A percentile compares a stretch with the other conserved stretches of the same genome.
These are phyloP conservation scores for Pterulicium gracile DNA, from an alignment of 1,284 basidiomycete species.

Conservation along the genomic window DNA sequence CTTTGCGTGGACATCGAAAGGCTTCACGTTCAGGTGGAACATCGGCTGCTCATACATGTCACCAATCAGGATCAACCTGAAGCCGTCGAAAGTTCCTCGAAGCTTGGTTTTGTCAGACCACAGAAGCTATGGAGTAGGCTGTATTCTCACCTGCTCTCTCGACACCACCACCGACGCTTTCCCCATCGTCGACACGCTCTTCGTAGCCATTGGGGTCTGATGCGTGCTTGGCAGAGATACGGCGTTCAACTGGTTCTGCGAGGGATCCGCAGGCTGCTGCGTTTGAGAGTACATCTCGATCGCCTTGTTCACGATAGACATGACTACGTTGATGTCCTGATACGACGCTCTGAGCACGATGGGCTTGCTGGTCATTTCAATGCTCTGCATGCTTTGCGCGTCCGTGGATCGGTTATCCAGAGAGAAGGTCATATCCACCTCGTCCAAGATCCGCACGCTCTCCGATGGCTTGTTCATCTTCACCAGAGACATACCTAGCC, in stretches of 20 bases:
- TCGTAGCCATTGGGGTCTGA: neutral
- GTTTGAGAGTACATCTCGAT: conserved; percentile 49
- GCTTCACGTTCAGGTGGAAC: conserved; percentile 80
- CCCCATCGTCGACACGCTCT: conserved; percentile 25
- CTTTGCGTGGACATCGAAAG: conserved; percentile 75
- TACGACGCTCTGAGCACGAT: conserved; percentile 90
- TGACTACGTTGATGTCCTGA: conserved; percentile 87
- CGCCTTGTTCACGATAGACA: conserved; percentile 83
- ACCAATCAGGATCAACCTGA: conserved; percentile 90
- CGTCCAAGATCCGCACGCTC: conserved; percentile 86
- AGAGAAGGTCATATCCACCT: conserved; percentile 83
- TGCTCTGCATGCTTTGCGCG: conserved; percentile 70
- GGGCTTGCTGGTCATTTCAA: conserved; percentile 77
- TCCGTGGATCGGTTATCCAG: conserved; percentile 75
- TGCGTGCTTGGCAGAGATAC: neutral
- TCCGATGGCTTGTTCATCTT: conserved; percentile 83
- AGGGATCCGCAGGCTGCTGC: neutral
- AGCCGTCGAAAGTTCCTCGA: conserved; percentile 78
- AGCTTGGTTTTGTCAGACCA: conserved; percentile 34
- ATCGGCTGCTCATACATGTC: conserved; percentile 94
- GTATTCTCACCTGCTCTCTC: conserved; percentile 59
- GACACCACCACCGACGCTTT: conserved; percentile 60
- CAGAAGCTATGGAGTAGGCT: conserved; percentile 3
- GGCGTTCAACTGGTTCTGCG: neutral
- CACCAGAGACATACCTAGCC: conserved; percentile 90